These are phyloP conservation scores for Populus pruinosa DNA, from an alignment of 345 rosid species.

Conservation along the genomic window DNA sequence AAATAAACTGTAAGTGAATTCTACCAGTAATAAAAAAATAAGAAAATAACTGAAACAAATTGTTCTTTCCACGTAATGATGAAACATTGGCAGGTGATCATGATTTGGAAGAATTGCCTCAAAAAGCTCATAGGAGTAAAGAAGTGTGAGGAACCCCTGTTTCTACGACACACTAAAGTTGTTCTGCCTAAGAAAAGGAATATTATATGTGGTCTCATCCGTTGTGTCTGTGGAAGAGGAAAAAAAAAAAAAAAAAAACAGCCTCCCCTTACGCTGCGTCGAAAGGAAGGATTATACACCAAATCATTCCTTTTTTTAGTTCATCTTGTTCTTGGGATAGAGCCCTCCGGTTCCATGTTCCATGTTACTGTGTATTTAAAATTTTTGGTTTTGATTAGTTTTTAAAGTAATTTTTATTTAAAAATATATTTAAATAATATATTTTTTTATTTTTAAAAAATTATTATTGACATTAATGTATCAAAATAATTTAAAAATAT, in stretches of 20 bases:
- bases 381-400: no score
- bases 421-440: no score
- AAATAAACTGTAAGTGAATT: slow-evolving; percentile 4
- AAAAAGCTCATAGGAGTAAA: slow-evolving; percentile 15
- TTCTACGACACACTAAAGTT: slow-evolving; percentile 11
- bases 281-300: neutral
- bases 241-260: no score
- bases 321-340: neutral
- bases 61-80: slow-evolving; percentile 39
- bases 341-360: no score
- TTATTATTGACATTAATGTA: no score
- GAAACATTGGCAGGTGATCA: slow-evolving; percentile 42
- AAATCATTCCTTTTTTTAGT: neutral
- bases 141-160: slow-evolving; percentile 10
- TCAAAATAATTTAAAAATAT: no score
- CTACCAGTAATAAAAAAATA: neutral
- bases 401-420: no score
- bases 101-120: slow-evolving; percentile 39
- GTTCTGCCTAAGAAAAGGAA: neutral
- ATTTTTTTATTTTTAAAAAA: no score
- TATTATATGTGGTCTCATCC: neutral
- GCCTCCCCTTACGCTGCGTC: neutral
- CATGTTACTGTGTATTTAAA: no score
- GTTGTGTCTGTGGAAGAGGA: neutral
- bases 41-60: slow-evolving; percentile 17